Percentiles rank a stretch among this genome's conserved stretches.
phyloP scores from a whole-genome alignment of 2,329 filamentous ascomycete genomes.

The Corinectria fuckeliana region DNA sequence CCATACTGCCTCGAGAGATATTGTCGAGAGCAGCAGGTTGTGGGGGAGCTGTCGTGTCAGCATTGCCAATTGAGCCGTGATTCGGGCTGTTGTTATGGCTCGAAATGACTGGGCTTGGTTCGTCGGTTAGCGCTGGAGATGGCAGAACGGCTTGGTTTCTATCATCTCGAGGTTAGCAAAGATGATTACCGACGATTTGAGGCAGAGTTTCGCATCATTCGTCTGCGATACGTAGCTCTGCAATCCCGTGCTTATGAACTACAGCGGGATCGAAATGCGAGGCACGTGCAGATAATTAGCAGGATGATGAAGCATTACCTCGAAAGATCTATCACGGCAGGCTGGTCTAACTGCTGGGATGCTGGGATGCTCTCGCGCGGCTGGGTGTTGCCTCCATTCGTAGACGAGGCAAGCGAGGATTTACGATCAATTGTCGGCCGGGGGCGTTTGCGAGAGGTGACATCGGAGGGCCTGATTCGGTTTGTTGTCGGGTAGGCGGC shows the following conservation, averaged over 20 bases:
- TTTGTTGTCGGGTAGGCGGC: constrained; percentile 17
- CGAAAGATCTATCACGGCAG: constrained; percentile 2
- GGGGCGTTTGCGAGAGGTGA: constrained; percentile 31
- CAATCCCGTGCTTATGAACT: background rate
- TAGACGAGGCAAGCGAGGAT: constrained; percentile 3
- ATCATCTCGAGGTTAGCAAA: constrained; percentile 22
- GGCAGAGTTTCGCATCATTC: background rate
- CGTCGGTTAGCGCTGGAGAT: constrained; percentile 69
- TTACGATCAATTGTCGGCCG: constrained; percentile 19
- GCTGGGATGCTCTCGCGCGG: constrained; percentile 13
- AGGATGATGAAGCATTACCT: constrained; percentile 1
- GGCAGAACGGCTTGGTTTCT: constrained; percentile 54
- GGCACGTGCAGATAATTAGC: background rate
- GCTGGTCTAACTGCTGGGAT: constrained; percentile 18
- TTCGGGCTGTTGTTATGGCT: constrained; percentile 45
- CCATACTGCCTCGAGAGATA: constrained; percentile 14
- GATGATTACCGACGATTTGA: background rate
- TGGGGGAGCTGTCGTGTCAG: constrained; percentile 15
- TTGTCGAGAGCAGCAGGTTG: constrained; percentile 13
- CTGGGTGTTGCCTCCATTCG: constrained; percentile 20
- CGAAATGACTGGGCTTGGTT: constrained; percentile 55
- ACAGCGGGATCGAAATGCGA: background rate
- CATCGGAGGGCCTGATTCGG: background rate
- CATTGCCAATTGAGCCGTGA: constrained; percentile 20
- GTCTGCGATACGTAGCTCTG: background rate